Base-by-base conservation (phyloP, 2,329 filamentous ascomycete species). In the Fusarium sp. region DNA sequence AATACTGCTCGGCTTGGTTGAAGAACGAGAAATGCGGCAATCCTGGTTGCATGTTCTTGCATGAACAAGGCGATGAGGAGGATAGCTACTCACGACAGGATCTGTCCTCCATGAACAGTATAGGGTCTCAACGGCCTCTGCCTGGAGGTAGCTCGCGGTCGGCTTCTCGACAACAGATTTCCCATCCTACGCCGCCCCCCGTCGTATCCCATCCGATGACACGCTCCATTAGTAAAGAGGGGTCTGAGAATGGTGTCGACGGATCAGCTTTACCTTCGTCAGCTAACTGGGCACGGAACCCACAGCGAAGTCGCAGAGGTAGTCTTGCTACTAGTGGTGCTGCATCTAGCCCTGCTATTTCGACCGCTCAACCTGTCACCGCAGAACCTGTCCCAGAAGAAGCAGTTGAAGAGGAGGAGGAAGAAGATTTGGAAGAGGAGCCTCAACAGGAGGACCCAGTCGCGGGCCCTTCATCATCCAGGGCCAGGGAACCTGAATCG, bases 1-100 rank as follows among this genome's bases (percentile, higher is more conserved):
- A 99, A 80, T 99, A 99, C 81, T 99, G 96, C 81, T 99, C 96
- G 0, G 95, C 96, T 7, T 99, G 97, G 85, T 86, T 99, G 20
- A 92, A 97, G 63, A 94, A 97, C 73, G 96, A 99, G 81, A 92
- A 91, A 73, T 99, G 96, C 82, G 94, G 93, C 61, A 99, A 99
- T 78, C 91, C 95, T 55, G 95, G 96, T 70, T 99, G 96, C 85
- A 99, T 98, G 89, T 99, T 99, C 81, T 83, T 99, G 54, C 96
- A 99, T 78, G 97, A 99, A 81, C 93, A 96, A 41, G 97, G 96
- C n/a, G 96, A 99, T 78, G 96, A 98, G 75, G 95, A 96, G 73
- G 95, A 98, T 78, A 98, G 94, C 82, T 98, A 97, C 79, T 97
- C 94, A 12, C 89, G 96, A 50, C 94, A 98, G 79, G 95, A 98